Base-by-base conservation (phyloP, 371 early-diverging fungal genomes). In the Mucor sp. region DNA sequence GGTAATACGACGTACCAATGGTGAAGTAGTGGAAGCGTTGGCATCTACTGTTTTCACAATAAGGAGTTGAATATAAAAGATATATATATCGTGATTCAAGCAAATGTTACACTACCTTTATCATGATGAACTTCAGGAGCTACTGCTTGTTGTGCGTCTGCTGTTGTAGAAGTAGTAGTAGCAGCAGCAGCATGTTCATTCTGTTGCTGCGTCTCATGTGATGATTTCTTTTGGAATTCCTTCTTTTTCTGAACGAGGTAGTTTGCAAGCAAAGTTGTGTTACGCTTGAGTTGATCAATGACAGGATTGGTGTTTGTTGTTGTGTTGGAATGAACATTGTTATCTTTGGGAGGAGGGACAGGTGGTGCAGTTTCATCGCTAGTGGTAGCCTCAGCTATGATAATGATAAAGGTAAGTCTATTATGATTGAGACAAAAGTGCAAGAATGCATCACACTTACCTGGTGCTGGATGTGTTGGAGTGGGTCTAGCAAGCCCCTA, bases 1-100 rank as follows among this genome's bases (percentile, higher is more conserved):
- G 25, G 67, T 67, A 5, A 67, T 55, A 25, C 62, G 67, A 27
- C 67, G 67, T 23, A 56, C 57, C 28, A 67, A 57, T 32, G 67
- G 67, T 32, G 64, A 57, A 15, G 53, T 30, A 30, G 30, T 30
- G 30, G 30, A n/a, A n/a, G n/a, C n/a, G n/a, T n/a, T 30, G 21
- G 60, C 7, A 27, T 12, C 58, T 35, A n/a, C 6, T 58, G 9
- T 14, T 35, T 7, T 33, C 9, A 25, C 53, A 53, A 12, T 25
- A 28, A 55, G 56, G 48, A 47, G 48, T 47, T 47, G 35, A 35
- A 35, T 35, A 35, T 35, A 6, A 8, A n/a, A 30, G 30, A 9
- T 35, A 35, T 21, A 47, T 3, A 19, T 47, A 47, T 47, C 48
- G 48, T 47, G 48, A 47, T 47, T 47, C 19, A 47, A 47, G 48